phyloP scores from a whole-genome alignment of 2,329 filamentous ascomycete species.

The Raffaelea arxii region DNA sequence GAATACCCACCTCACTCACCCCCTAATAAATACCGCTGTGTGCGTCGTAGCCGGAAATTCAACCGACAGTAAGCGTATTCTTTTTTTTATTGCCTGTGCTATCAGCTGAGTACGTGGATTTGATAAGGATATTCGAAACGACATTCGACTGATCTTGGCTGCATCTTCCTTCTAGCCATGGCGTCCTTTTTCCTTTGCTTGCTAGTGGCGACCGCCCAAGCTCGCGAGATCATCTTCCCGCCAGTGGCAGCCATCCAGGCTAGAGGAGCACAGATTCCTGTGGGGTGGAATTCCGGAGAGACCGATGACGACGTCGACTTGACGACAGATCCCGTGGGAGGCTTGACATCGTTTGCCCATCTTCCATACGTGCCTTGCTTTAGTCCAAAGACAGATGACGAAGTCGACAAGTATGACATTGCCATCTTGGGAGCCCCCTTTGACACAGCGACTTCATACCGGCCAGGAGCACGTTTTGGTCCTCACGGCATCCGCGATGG shows the following conservation, averaged over 20 bases:
- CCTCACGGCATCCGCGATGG: conserved; percentile 17
- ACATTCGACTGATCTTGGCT: too few species aligned
- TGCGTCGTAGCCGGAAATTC: too few species aligned
- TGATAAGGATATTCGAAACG: too few species aligned
- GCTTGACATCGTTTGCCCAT: conserved; percentile 56
- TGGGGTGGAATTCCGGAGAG: background rate
- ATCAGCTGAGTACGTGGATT: too few species aligned
- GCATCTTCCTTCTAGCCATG: background rate
- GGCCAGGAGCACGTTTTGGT: conserved; percentile 19
- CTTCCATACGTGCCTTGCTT: conserved; percentile 52
- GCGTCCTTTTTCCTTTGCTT: background rate
- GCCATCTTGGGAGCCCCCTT: conserved; percentile 41
- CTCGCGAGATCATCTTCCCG: conserved; percentile 10
- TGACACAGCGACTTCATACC: conserved; percentile 26
- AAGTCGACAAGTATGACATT: conserved; percentile 47
- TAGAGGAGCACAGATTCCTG: background rate
- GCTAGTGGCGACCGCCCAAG: conserved; percentile 4
- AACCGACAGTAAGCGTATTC: too few species aligned
- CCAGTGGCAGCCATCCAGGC: conserved; percentile 7
- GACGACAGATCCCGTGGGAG: conserved; percentile 31
- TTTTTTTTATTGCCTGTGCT: too few species aligned
- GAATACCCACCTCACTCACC: too few species aligned
- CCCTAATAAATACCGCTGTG: too few species aligned
- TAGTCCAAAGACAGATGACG: conserved; percentile 25
- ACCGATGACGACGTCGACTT: conserved; percentile 26